Percentiles rank a stretch among this genome's conserved stretches.
phyloP scores from a whole-genome alignment of 768 basidiomycete species.

The Neoboletus brunneissimus region DNA sequence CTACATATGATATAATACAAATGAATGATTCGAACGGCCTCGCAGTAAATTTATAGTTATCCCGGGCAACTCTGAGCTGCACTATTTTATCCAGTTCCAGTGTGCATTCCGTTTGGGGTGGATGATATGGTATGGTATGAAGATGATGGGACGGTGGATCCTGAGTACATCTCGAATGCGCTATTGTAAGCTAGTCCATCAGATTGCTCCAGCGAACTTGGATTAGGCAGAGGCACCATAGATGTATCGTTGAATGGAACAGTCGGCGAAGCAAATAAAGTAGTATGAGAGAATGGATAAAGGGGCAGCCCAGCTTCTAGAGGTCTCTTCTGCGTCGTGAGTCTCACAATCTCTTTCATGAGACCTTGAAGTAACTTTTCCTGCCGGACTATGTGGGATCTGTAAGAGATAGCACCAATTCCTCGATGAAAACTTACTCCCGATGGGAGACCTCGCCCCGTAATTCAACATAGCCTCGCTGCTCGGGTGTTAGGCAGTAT shows the following conservation, averaged over 20 bases:
- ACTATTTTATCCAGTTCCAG: slow-evolving; percentile 4
- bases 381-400: slow-evolving; percentile 60
- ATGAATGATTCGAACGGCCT: slow-evolving; percentile 3
- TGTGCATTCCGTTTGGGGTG: slow-evolving; percentile 5
- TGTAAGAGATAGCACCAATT: slow-evolving; percentile 2
- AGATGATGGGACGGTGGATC: background rate
- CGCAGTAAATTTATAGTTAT: slow-evolving; percentile 5
- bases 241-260: slow-evolving; percentile 30
- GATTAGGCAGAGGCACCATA: slow-evolving; percentile 31
- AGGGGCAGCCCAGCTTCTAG: slow-evolving; percentile 77
- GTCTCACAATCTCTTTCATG: slow-evolving; percentile 80
- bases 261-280: slow-evolving; percentile 55
- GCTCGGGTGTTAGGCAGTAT: slow-evolving; percentile 9
- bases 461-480: slow-evolving; percentile 86
- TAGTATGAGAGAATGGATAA: slow-evolving; percentile 75
- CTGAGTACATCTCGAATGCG: slow-evolving; percentile 10
- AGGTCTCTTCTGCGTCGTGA: slow-evolving; percentile 79
- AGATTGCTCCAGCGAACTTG: slow-evolving; percentile 7
- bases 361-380: slow-evolving; percentile 78
- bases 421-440: slow-evolving; percentile 50
- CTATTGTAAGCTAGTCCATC: slow-evolving; percentile 3
- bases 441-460: slow-evolving; percentile 76
- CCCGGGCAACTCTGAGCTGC: slow-evolving; percentile 7
- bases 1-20: slow-evolving; percentile 7
- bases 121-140: slow-evolving; percentile 7